Conservation (phyloP, 768 basidiomycete genomes). For the Boletus rubescentipes region DNA sequence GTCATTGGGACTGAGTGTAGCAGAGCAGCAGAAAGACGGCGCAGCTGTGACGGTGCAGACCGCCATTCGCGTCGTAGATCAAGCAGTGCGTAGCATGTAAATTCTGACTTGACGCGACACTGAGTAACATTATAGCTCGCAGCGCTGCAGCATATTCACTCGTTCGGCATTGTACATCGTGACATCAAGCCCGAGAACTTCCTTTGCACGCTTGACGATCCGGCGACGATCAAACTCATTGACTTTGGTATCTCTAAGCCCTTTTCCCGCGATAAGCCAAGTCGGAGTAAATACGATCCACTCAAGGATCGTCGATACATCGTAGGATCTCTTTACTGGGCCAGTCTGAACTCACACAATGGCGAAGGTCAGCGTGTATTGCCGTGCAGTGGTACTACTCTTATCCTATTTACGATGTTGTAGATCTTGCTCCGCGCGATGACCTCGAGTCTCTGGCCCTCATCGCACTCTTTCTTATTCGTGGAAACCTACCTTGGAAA, state of each 20-base stretch:
- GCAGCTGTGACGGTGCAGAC: not conserved
- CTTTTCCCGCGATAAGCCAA: not conserved
- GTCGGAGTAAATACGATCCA: not conserved
- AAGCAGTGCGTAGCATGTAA: not conserved
- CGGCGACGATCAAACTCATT: not conserved
- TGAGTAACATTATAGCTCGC: not conserved
- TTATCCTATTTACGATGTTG: not conserved
- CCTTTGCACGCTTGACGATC: constrained; percentile 1
- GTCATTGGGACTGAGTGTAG: not conserved
- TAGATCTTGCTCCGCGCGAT: not conserved
- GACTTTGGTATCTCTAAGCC: constrained; percentile 6
- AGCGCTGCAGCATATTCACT: not conserved
- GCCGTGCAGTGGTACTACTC: not conserved
- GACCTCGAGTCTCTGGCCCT: constrained; percentile 2
- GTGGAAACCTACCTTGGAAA: constrained; percentile 2
- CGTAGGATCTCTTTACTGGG: not conserved
- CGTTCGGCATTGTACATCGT: not conserved
- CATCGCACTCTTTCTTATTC: not conserved
- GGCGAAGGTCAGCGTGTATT: not conserved
- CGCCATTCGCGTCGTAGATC: not conserved
- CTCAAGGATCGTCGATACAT: not conserved
- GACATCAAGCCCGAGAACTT: constrained; percentile 2
- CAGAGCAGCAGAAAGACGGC: not conserved
- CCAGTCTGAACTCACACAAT: constrained; percentile 3
- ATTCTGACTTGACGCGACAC: not conserved